phyloP scores from a whole-genome alignment of 139 green algal genomes.

The Desmodesmus armatus region DNA sequence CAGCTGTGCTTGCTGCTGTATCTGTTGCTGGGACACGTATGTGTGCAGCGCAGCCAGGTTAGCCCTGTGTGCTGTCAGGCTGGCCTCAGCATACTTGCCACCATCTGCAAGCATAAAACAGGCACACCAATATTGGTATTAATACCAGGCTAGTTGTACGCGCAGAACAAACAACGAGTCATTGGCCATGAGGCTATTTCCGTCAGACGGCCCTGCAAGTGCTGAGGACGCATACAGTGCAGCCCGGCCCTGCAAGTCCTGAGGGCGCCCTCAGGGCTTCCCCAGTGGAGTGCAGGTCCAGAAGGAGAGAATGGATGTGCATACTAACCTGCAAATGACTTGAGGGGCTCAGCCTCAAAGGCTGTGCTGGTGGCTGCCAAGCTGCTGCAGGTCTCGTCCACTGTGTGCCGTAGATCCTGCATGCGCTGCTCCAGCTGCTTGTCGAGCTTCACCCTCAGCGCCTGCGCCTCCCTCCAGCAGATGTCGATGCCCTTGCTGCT shows the following conservation, averaged over 20 bases:
- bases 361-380: conserved; percentile 52
- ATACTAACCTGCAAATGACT: conserved; percentile 49
- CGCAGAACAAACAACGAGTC: no score
- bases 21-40: neutral
- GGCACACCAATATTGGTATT: neutral
- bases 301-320: no score
- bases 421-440: conserved; percentile 49
- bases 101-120: conserved; percentile 8
- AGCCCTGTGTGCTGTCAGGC: neutral
- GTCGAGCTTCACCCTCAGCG: conserved; percentile 47
- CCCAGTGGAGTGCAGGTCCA: no score
- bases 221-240: no score
- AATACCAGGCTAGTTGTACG: neutral
- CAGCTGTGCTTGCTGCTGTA: conserved; percentile 13
- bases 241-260: no score
- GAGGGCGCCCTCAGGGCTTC: no score
- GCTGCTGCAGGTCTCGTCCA: conserved; percentile 28
- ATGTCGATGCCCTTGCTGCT: conserved; percentile 64
- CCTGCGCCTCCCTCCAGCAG: conserved; percentile 68
- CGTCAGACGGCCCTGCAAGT: no score
- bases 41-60: neutral
- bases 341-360: conserved; percentile 49
- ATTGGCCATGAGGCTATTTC: no score
- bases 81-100: conserved; percentile 21
- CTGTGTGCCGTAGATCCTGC: neutral